Base-by-base conservation (phyloP, 2,329 filamentous ascomycete genomes). In the Colletotrichum tanaceti region DNA sequence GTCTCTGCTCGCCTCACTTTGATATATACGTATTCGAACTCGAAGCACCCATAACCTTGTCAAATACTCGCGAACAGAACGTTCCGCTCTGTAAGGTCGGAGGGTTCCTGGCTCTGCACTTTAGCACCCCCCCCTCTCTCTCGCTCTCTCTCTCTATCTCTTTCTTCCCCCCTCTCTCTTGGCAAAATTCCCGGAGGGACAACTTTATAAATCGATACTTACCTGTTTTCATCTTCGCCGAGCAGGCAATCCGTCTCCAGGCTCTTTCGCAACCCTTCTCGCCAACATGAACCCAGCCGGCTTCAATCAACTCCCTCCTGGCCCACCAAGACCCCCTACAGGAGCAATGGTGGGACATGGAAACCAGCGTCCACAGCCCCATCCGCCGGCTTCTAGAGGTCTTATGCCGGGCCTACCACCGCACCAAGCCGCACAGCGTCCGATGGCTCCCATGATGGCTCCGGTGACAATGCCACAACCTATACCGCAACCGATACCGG, bases 1-100 rank as follows among this genome's bases (percentile, higher is more conserved):
- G 18, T 46, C 10, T 58, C 50, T 58, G 59, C 50, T 44, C 67
- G 67, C 67, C 67, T 70, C 58, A 70, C 63, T 70, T 70, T 68
- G 14, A 47, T 22, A 20, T 58, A 46, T 16, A 63, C 20, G 24
- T 58, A 58, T 32, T 58, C 44, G 22, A 28, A 47, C 11, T 41
- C 32, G 16, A 54, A 53, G 18, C 38, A 46, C 24, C 18, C 5
- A 24, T 35, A 16, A 57, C n/a, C 38, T 16, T 57, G 9, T 62
- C 39, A 4, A 35, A 52, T 32, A 35, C 58, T 63, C 28, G 24
- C 18, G 2, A 43, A 43, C 57, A 39, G 43, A 32, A 35, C 28
- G 35, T 22, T 14, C 49, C 32, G 24, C 58, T 58, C 32, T 32
- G 57, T 43, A 52, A 50, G 14, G 13, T 44, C 28, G 38, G 44